Evolutionary conservation across 768 basidiomycete genomes (phyloP), one percentile per base, ranked within the genome.

Genomic region (Boletus pseudo-olivaceus): DNA sequence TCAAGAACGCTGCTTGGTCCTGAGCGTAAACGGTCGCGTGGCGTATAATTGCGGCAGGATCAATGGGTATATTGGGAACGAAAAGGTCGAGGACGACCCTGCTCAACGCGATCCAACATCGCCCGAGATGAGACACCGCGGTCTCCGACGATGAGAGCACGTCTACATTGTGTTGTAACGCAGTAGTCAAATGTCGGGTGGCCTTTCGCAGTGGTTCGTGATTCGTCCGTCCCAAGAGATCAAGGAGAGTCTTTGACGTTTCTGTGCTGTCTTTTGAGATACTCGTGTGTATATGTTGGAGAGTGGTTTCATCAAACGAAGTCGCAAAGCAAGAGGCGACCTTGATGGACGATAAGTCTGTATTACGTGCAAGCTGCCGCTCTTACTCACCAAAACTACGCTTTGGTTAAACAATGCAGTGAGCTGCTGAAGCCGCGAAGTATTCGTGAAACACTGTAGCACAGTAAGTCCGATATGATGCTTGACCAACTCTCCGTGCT

Each of bases 21-120:
- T 66, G 62, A 65, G 78, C 75, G 29, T 84, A 81, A 30, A 73
- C 67, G 2, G 64, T 62, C 0, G 74, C 72, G 45, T 74, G 79
- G 47, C 74, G 77, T 50, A 83, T 77, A 33, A 85, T 78, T 23
- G 83, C 84, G 7, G 86, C 84, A 27, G 97, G 97, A 67, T 99
- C 97, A 46, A 98, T 72, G 3, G 95, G 93, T 2, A 82, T 73
- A 67, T 92, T 81, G 0, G 97, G 93, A 37, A 98, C 76, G 64
- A 87, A 87, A 19, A 95, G 78, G 4, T 85, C 76, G 23, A 93
- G 66, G 26, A 94, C 69, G 50, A 85, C 59, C 17, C 76, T 76
- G 42, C 81, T 78, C 46, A 90, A 64, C 1, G 78, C 78, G 32
- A 91, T 73, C 84, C 87, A 95, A 41, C 74, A 68, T 19, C 65